phyloP scores from a whole-genome alignment of 2,329 filamentous ascomycete genomes.

The Epichloe baconii region DNA sequence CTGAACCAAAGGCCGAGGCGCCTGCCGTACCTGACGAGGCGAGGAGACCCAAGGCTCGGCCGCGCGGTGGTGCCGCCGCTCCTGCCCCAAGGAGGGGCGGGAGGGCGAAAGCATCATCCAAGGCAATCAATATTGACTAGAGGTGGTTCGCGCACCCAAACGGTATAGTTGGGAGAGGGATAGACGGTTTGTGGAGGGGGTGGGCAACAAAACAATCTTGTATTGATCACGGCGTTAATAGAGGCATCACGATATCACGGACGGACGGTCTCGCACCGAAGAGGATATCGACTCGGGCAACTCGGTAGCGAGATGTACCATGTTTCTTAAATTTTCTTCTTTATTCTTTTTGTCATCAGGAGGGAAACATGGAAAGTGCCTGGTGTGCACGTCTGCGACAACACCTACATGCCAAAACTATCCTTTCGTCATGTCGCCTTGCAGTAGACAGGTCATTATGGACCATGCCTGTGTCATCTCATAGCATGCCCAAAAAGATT shows the following conservation, averaged over 20 bases:
- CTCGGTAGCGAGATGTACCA: too few species aligned
- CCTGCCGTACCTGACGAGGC: slow-evolving; percentile 6
- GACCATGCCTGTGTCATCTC: neutral
- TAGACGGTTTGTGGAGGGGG: too few species aligned
- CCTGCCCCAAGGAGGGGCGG: slow-evolving; percentile 16
- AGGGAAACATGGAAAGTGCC: neutral
- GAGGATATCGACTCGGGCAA: too few species aligned
- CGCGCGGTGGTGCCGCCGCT: slow-evolving; percentile 14
- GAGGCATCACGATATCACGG: too few species aligned
- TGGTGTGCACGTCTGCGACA: neutral
- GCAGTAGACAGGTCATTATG: neutral
- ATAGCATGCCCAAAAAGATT: neutral
- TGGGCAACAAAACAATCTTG: too few species aligned
- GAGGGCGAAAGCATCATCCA: slow-evolving; percentile 5
- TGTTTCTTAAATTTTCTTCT: too few species aligned
- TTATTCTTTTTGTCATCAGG: neutral
- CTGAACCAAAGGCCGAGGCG: slow-evolving; percentile 17
- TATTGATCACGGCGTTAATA: too few species aligned
- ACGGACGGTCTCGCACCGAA: too few species aligned
- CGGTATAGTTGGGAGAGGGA: too few species aligned
- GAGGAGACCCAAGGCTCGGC: slow-evolving; percentile 15
- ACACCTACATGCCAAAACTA: neutral
- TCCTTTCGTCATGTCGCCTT: slow-evolving; percentile 1
- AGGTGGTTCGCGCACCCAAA: too few species aligned
- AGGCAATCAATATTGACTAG: slow-evolving; percentile 7